Evolutionary conservation across 768 basidiomycete genomes (phyloP).

Genomic region (Trametes punicea): DNA sequence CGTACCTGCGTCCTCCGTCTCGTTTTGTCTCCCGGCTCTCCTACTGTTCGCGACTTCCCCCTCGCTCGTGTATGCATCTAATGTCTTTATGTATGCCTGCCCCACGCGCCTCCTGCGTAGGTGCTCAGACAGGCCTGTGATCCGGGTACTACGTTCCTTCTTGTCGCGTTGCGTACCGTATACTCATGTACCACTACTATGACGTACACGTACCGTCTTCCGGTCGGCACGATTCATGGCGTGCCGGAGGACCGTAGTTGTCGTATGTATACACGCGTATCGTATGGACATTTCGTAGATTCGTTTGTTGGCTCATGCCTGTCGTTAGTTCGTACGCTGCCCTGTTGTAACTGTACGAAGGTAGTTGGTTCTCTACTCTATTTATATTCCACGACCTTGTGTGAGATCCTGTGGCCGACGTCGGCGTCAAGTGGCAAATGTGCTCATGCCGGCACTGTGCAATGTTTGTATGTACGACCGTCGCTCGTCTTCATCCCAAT

Average conservation of each 20-base stretch:
- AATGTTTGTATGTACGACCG: no score
- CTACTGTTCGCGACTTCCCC: background rate
- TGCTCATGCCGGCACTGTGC: no score
- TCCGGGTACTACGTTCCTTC: background rate
- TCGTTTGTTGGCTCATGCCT: background rate
- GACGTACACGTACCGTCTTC: background rate
- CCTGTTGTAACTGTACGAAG: constrained; percentile 14
- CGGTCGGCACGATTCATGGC: background rate
- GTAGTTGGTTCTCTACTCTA: background rate
- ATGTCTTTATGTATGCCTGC: constrained; percentile 15
- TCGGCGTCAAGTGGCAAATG: no score
- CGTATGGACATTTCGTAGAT: constrained; percentile 15
- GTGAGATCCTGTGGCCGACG: no score
- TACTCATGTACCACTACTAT: constrained; percentile 9
- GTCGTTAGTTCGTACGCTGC: background rate
- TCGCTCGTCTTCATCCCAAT: no score
- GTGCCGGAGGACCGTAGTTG: background rate
- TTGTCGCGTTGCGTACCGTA: background rate
- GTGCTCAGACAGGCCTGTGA: no score
- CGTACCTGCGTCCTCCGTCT: background rate
- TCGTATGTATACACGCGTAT: constrained; percentile 14
- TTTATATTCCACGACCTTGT: background rate
- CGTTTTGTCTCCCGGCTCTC: background rate
- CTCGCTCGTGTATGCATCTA: constrained; percentile 8
- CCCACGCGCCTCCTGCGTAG: background rate